Conservation (phyloP, 106 monocot genomes). For the Cymbidium sinense region DNA sequence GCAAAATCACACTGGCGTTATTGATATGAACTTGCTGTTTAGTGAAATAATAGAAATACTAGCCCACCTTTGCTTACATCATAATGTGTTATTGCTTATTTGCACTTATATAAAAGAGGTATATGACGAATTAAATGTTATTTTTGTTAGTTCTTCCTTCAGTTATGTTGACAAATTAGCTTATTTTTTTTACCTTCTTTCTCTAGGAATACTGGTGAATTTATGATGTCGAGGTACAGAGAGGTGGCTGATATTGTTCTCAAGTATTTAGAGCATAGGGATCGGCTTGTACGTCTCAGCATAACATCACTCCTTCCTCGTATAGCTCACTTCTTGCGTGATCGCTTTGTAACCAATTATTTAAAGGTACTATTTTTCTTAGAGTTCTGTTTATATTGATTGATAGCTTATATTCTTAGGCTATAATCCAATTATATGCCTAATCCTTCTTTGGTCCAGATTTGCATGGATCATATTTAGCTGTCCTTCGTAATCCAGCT, state of each 20-base stretch:
- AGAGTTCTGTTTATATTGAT: background rate
- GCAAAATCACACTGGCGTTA: no score
- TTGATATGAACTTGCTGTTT: no score
- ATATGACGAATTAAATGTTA: background rate
- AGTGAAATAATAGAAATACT: background rate
- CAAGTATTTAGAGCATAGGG: conserved; percentile 87
- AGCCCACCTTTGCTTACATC: background rate
- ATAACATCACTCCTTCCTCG: conserved; percentile 97
- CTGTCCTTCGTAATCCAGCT: conserved; percentile 78
- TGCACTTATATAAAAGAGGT: background rate
- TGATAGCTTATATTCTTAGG: background rate
- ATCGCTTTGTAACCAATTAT: conserved; percentile 96
- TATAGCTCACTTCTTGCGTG: conserved; percentile 97
- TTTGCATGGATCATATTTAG: conserved; percentile 98
- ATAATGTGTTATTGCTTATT: background rate
- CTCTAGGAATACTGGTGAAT: conserved; percentile 93
- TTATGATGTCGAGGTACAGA: conserved; percentile 99
- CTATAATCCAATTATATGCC: background rate
- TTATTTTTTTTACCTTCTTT: conserved; percentile 6
- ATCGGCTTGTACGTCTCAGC: conserved; percentile 92
- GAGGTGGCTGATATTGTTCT: conserved; percentile 98
- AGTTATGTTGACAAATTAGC: background rate
- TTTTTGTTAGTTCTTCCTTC: background rate
- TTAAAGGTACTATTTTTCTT: conserved; percentile 44
- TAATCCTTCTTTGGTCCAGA: conserved; percentile 27